phyloP scores from a whole-genome alignment of 2,329 filamentous ascomycete genomes.

The Stromatinia cepivora region DNA sequence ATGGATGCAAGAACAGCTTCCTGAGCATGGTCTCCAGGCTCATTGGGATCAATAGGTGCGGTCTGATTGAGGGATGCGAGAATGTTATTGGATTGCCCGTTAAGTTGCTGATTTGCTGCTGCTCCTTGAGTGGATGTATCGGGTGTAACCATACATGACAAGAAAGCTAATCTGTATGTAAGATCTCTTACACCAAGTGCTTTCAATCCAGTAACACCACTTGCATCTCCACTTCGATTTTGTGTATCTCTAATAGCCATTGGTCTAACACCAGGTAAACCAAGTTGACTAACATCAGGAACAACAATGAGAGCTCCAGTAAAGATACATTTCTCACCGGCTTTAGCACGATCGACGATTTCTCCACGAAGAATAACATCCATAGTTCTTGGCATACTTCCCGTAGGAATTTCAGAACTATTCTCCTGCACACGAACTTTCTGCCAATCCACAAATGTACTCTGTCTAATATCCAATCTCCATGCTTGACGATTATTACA shows the following conservation, averaged over 20 bases:
- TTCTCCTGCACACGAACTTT: conserved; percentile 98
- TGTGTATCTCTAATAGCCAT: conserved; percentile 83
- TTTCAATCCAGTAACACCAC: conserved; percentile 84
- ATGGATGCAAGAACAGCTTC: conserved; percentile 84
- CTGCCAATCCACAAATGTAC: conserved; percentile 98
- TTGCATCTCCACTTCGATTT: conserved; percentile 74
- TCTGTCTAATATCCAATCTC: conserved; percentile 94
- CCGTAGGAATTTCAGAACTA: conserved; percentile 95
- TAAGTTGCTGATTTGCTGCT: conserved; percentile 65
- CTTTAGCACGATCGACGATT: conserved; percentile 96
- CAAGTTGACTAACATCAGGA: conserved; percentile 92
- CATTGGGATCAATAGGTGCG: conserved; percentile 63
- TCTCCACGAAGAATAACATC: conserved; percentile 95
- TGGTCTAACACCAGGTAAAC: conserved; percentile 80
- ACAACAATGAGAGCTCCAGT: conserved; percentile 95
- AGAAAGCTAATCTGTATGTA: conserved; percentile 93
- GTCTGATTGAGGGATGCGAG: conserved; percentile 79
- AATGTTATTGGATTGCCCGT: conserved; percentile 78
- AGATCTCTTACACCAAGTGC: conserved; percentile 91
- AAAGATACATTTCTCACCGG: conserved; percentile 97
- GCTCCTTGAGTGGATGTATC: conserved; percentile 81
- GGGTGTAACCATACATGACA: conserved; percentile 93
- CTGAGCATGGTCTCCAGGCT: conserved; percentile 81
- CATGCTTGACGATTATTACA: conserved; percentile 92
- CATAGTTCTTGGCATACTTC: conserved; percentile 97